Evolutionary conservation across 2,329 filamentous ascomycete species (phyloP).

Genomic region (Aschersonia sp.): DNA sequence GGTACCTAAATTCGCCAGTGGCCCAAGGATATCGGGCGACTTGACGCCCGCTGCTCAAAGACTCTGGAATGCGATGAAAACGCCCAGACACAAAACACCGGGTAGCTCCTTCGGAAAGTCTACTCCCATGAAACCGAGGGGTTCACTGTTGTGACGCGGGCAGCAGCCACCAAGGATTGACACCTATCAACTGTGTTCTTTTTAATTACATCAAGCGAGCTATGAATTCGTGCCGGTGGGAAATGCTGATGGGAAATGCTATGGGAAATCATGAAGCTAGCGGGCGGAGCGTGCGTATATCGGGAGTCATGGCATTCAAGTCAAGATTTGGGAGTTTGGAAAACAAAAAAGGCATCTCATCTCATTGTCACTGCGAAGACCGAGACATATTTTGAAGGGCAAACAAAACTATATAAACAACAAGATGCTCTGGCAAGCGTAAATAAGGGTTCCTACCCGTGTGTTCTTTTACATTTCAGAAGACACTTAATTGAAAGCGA

Average conservation of each 20-base stretch:
- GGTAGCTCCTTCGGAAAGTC: slow-evolving; percentile 19
- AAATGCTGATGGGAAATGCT: not conserved
- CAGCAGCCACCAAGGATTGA: slow-evolving; percentile 9
- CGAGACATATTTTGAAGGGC: too few relatives aligned
- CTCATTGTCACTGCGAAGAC: too few relatives aligned
- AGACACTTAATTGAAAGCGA: too few relatives aligned
- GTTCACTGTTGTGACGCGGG: slow-evolving; percentile 21
- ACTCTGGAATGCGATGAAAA: slow-evolving; percentile 47
- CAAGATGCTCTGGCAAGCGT: too few relatives aligned
- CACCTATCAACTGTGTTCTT: not conserved
- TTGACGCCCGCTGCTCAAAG: slow-evolving; percentile 64
- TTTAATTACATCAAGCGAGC: not conserved
- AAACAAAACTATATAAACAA: too few relatives aligned
- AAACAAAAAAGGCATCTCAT: too few relatives aligned
- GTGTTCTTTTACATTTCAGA: too few relatives aligned
- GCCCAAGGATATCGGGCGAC: slow-evolving; percentile 38
- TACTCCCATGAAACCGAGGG: slow-evolving; percentile 22
- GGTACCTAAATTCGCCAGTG: slow-evolving; percentile 57
- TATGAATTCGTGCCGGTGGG: not conserved
- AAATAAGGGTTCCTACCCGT: too few relatives aligned
- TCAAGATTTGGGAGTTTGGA: too few relatives aligned
- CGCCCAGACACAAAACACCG: slow-evolving; percentile 20
- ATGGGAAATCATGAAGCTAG: too few relatives aligned
- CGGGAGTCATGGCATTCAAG: not conserved
- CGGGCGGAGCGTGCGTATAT: too few relatives aligned